These are phyloP conservation scores for Fusarium sp. DNA, from an alignment of 2,329 filamentous ascomycete species.

Conservation along the genomic window DNA sequence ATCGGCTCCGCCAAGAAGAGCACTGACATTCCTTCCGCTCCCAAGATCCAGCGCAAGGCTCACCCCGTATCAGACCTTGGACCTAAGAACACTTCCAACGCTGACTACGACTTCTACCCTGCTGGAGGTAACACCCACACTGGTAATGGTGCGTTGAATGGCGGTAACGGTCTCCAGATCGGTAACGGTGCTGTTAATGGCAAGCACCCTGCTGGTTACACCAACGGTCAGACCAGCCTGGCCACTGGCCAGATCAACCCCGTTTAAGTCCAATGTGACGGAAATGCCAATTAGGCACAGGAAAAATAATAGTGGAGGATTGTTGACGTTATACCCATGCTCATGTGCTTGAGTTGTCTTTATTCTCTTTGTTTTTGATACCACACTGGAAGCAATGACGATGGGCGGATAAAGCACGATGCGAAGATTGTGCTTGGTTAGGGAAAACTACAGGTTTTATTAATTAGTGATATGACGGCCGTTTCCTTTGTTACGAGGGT, in stretches of 20 bases:
- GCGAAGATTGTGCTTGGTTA: constrained; percentile 18
- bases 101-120: constrained; percentile 27
- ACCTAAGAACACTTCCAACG: constrained; percentile 9
- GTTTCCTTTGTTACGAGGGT: constrained; percentile 33
- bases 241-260: constrained; percentile 26
- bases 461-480: constrained; percentile 18
- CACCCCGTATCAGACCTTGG: constrained; percentile 28
- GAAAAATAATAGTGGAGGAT: constrained; percentile 10
- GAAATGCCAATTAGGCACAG: background rate
- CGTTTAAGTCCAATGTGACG: constrained; percentile 23
- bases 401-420: constrained; percentile 14
- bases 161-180: background rate
- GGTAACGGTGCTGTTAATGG: constrained; percentile 25
- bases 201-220: constrained; percentile 18
- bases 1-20: constrained; percentile 81
- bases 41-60: constrained; percentile 58
- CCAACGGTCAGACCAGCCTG: constrained; percentile 2
- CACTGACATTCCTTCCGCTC: constrained; percentile 71
- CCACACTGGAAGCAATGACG: constrained; percentile 33
- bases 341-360: constrained; percentile 23
- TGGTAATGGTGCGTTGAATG: constrained; percentile 28
- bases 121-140: constrained; percentile 17
- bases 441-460: constrained; percentile 16
- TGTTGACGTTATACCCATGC: constrained; percentile 39
- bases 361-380: constrained; percentile 34